Percentiles rank a stretch among this genome's conserved stretches.
Conservation (phyloP, 768 basidiomycete species). For the Rhodotorula kratochvilovae region DNA sequence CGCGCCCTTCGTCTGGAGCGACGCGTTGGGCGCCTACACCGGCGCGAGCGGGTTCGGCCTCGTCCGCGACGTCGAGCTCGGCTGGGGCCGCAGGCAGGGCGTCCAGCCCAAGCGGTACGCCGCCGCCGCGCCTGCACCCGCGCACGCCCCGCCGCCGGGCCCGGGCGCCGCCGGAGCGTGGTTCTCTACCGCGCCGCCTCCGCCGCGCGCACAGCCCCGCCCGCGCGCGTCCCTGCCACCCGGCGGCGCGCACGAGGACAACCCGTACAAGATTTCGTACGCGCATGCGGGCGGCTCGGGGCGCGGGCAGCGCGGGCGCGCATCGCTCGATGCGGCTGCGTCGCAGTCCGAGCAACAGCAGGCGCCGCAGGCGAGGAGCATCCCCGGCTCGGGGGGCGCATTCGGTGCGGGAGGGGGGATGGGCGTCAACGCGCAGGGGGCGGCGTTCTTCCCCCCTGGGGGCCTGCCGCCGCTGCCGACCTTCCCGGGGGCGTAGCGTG, state of each 20-base stretch:
- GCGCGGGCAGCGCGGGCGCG: neutral
- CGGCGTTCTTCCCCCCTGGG: neutral
- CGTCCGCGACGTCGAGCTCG: conserved; percentile 17
- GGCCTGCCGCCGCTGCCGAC: neutral
- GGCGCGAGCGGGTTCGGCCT: conserved; percentile 20
- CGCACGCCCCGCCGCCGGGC: neutral
- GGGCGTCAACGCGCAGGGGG: neutral
- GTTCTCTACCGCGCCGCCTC: neutral
- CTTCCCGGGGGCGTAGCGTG: neutral
- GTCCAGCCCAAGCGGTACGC: neutral
- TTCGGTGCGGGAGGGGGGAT: neutral
- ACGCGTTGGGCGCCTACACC: conserved; percentile 36
- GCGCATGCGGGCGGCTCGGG: conserved; percentile 3
- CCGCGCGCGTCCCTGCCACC: neutral
- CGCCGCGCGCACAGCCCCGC: neutral
- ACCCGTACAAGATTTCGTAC: conserved; percentile 25
- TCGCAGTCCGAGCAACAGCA: neutral
- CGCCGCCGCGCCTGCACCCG: neutral
- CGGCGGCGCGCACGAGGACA: neutral
- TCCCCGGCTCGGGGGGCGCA: neutral
- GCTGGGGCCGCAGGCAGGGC: neutral
- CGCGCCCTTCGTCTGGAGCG: conserved; percentile 62
- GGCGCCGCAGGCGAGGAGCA: neutral
- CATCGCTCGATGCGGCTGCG: neutral
- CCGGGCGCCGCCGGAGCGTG: neutral